Evolutionary conservation across 1,139 yeast genomes (phyloP), one percentile per base, ranked within the genome.

Genomic region (Diutina neorugosa): DNA sequence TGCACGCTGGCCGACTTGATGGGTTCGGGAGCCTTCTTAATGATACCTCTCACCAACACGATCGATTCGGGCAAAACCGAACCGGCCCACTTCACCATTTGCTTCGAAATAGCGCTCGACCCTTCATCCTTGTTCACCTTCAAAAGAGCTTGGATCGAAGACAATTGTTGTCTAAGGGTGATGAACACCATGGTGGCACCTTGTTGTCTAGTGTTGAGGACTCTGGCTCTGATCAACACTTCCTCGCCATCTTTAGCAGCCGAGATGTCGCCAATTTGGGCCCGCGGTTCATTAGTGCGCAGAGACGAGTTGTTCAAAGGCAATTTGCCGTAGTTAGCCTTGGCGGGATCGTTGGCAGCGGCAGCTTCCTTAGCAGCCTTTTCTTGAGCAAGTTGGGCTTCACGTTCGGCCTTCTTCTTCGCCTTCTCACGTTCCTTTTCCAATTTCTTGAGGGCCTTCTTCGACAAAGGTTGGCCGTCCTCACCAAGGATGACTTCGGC

Each of bases 41-140:
- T 93, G 44, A 71, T 68, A 69, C 98, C 99, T 63, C 85, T 84
- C 37, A 93, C 96, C 55, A 93, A 73, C 20, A 93, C 98, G 69
- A 93, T 91, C 50, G 95, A 82, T 71, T 93, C 99, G 63, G 88
- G 77, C 67, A 82, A 86, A 66, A 93, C 78, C 50, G 86, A 74
- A 27, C 94, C 89, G 48, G 91, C 85, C 96, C 97, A 93, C 71
- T 93, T 93, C 60, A 91, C 96, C 94, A 94, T 87, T 69, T 87
- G 96, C 73, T 93, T 93, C 53, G 96, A 87, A 55, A 94, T 77
- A 34, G 82, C 72, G 14, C 18, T 27, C 2, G 40, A 16, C 14
- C 27, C 50, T 25, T 25, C 40, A 34, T 77, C 78, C 56, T 79
- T 80, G 63, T 82, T 80, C 53, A 74, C 68, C 58, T 76, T 79